These are phyloP conservation scores for Metschnikowia similis DNA, from an alignment of 805 yeast genomes.

Conservation along the genomic window DNA sequence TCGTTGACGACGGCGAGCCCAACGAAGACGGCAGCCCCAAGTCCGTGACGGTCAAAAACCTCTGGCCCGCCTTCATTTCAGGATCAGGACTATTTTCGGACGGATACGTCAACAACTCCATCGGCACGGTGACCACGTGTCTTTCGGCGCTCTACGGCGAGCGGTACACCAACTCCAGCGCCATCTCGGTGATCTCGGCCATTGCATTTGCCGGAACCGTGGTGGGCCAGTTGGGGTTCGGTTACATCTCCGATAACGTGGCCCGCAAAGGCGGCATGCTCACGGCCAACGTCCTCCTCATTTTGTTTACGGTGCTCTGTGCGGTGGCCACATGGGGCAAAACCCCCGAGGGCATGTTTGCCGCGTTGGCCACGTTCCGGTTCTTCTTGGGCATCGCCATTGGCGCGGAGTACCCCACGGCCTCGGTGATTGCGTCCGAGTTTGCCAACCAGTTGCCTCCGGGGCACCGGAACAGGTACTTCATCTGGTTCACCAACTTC, in stretches of 20 bases:
- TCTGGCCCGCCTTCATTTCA: constrained; percentile 40
- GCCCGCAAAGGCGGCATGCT: constrained; percentile 85
- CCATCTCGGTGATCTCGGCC: constrained; percentile 75
- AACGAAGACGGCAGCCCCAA: constrained; percentile 14
- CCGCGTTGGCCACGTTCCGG: constrained; percentile 79
- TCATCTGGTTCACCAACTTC: constrained; percentile 81
- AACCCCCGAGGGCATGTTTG: constrained; percentile 69
- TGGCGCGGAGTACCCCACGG: constrained; percentile 94
- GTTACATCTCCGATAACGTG: constrained; percentile 72
- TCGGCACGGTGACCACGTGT: constrained; percentile 72
- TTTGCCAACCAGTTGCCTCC: constrained; percentile 73
- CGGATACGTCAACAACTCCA: constrained; percentile 86
- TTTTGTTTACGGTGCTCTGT: constrained; percentile 71
- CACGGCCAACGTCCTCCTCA: constrained; percentile 67
- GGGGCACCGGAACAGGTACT: constrained; percentile 87
- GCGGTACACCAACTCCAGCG: constrained; percentile 57
- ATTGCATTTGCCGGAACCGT: constrained; percentile 93
- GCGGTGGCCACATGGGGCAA: constrained; percentile 71
- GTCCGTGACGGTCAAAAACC: constrained; percentile 21
- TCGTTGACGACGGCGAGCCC: constrained; percentile 8
- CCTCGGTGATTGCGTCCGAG: constrained; percentile 91
- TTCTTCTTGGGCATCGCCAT: constrained; percentile 87
- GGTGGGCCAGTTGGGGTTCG: constrained; percentile 78
- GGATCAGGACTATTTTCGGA: constrained; percentile 94
- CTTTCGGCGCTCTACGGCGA: constrained; percentile 61